Evolutionary conservation across 1,284 basidiomycete species (phyloP).

Genomic region (Tremellales sp.): DNA sequence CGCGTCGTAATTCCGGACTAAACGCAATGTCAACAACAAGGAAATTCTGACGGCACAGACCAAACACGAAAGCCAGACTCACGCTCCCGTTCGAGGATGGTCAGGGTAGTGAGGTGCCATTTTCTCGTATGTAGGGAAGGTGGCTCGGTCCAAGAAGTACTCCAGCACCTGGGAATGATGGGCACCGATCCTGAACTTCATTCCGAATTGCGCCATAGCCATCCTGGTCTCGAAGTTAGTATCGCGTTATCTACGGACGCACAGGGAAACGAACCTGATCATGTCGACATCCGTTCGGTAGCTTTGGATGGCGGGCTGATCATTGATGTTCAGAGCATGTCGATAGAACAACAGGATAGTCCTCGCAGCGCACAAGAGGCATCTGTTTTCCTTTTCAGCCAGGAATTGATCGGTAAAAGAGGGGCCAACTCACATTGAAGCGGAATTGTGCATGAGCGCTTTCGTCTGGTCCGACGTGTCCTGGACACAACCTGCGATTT

Average conservation of each 20-base stretch:
- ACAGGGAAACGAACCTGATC: constrained; percentile 14
- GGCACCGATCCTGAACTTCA: constrained; percentile 42
- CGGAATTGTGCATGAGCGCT: constrained; percentile 41
- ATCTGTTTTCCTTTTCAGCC: background rate
- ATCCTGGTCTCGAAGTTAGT: constrained; percentile 12
- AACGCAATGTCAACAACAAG: background rate
- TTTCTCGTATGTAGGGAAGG: constrained; percentile 40
- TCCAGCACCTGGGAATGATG: constrained; percentile 46
- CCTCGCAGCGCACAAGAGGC: constrained; percentile 38
- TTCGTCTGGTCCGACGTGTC: constrained; percentile 23
- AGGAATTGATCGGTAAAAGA: background rate
- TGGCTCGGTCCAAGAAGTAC: constrained; percentile 44
- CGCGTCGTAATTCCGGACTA: constrained; percentile 28
- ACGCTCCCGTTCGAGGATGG: constrained; percentile 40
- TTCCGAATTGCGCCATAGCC: constrained; percentile 33
- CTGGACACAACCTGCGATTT: constrained; percentile 24
- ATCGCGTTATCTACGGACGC: background rate
- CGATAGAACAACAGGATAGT: constrained; percentile 40
- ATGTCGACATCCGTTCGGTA: constrained; percentile 38
- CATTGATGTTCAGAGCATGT: constrained; percentile 35
- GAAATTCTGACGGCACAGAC: background rate
- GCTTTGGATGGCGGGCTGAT: constrained; percentile 25
- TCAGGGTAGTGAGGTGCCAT: constrained; percentile 41
- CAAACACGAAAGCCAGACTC: constrained; percentile 12
- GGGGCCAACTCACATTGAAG: constrained; percentile 32